Conservation (phyloP, 441 rosid species). For the Kokia cookei region DNA sequence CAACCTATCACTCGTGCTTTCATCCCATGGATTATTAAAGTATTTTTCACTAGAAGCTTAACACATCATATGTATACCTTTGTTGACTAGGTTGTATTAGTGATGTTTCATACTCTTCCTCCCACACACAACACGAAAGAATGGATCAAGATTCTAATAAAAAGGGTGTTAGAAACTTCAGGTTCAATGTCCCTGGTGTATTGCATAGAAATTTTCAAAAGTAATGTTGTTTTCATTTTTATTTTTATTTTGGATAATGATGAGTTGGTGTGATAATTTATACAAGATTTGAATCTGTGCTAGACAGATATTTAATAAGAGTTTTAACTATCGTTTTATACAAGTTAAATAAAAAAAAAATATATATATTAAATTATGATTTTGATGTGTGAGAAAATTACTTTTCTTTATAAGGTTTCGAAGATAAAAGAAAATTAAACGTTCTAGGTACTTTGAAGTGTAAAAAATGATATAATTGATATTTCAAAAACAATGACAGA, state of each 20-base stretch:
- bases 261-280: not conserved
- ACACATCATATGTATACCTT: not conserved
- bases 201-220: not conserved
- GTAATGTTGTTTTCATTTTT: too few relatives aligned
- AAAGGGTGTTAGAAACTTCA: not conserved
- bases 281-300: too few relatives aligned
- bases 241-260: not conserved
- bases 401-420: too few relatives aligned
- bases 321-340: too few relatives aligned
- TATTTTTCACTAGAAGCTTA: not conserved
- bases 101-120: not conserved
- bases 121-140: not conserved
- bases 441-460: too few relatives aligned
- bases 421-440: too few relatives aligned
- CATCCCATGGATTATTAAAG: not conserved
- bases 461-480: too few relatives aligned
- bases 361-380: too few relatives aligned
- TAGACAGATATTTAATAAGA: too few relatives aligned
- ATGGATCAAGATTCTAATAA: not conserved
- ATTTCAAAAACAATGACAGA: too few relatives aligned
- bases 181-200: not conserved
- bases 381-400: too few relatives aligned
- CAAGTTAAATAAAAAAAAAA: too few relatives aligned
- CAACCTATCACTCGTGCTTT: not conserved
- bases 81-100: not conserved